A percentile compares a stretch with the other conserved stretches of the same genome.
phyloP scores from a whole-genome alignment of 331 rosid species.

The Saraca asoca region DNA sequence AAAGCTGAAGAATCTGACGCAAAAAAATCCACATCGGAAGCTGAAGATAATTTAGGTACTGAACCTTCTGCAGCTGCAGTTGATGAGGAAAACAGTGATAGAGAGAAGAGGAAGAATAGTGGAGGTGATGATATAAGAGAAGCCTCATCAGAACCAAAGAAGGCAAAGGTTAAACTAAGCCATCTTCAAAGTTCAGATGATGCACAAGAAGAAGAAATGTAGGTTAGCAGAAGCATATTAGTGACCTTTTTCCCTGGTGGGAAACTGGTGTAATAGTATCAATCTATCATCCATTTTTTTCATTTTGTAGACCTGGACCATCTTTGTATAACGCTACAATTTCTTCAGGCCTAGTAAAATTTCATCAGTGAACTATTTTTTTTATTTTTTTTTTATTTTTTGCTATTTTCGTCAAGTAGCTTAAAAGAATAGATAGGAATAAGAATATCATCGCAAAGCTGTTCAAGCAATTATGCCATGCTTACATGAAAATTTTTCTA shows the following conservation, averaged over 20 bases:
- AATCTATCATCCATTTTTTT: slow-evolving; percentile 18
- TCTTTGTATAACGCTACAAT: slow-evolving; percentile 6
- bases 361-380: background rate
- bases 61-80: slow-evolving; percentile 38
- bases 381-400: background rate
- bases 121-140: slow-evolving; percentile 43
- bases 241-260: background rate
- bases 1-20: slow-evolving; percentile 52
- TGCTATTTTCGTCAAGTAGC: background rate
- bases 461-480: too few relatives aligned
- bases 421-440: background rate
- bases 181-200: slow-evolving; percentile 82
- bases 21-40: slow-evolving; percentile 39
- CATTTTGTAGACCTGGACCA: slow-evolving; percentile 14
- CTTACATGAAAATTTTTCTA: too few relatives aligned
- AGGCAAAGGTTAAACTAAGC: slow-evolving; percentile 52
- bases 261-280: slow-evolving; percentile 26
- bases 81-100: slow-evolving; percentile 44
- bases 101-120: slow-evolving; percentile 62
- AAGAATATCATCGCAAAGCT: too few relatives aligned
- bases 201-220: slow-evolving; percentile 51
- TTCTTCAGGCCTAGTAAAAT: background rate
- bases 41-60: slow-evolving; percentile 41
- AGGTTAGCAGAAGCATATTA: slow-evolving; percentile 5
- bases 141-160: slow-evolving; percentile 53